Conservation (phyloP, 176 grass and related monocot species). For the Guadua angustifolia region DNA sequence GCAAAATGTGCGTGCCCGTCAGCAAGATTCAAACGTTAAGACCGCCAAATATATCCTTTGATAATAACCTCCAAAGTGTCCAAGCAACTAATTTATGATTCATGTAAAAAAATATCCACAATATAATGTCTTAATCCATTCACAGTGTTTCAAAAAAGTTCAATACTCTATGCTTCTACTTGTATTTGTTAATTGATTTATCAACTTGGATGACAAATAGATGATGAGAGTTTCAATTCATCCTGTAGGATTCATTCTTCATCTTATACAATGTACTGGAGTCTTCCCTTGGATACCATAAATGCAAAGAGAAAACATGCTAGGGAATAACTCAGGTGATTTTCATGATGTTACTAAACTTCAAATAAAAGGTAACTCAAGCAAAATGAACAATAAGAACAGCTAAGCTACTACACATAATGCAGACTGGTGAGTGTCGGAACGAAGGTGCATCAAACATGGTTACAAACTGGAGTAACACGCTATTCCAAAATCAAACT, state of each 20-base stretch:
- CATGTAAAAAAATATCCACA: neutral
- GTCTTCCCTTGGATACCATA: neutral
- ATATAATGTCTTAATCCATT: neutral
- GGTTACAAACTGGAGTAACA: neutral
- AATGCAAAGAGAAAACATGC: neutral
- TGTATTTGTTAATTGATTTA: neutral
- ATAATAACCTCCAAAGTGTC: neutral
- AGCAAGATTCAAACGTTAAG: conserved; percentile 9
- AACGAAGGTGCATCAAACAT: neutral
- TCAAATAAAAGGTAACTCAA: neutral
- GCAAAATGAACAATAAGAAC: neutral
- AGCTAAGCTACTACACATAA: neutral
- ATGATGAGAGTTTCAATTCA: neutral
- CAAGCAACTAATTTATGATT: neutral
- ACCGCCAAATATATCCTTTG: neutral
- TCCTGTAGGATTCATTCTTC: no score
- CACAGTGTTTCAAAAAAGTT: neutral
- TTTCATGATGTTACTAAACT: neutral
- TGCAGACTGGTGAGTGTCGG: no score
- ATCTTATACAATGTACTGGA: neutral
- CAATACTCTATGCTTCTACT: neutral
- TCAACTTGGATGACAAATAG: neutral
- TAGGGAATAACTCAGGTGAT: neutral
- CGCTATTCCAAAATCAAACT: neutral
- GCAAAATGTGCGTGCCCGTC: neutral